Base-by-base conservation (phyloP, 1,139 yeast genomes). In the Candida sp. region DNA sequence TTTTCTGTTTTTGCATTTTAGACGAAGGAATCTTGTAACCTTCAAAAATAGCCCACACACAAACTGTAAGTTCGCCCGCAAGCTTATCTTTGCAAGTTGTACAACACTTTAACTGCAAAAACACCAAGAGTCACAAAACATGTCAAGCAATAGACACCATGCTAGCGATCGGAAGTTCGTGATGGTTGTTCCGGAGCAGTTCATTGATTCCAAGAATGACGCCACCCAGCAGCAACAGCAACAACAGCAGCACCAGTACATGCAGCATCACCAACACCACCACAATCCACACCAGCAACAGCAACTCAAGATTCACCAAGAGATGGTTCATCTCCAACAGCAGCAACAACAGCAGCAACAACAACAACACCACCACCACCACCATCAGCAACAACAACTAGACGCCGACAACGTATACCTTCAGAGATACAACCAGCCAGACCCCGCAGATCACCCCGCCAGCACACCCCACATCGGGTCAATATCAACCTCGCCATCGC, bases 381-480 rank as follows among this genome's bases (percentile, higher is more conserved):
- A 30, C 22, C 48, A 44, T 26, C 50, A 41, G 17, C 46, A 30
- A 28, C 48, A 44, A 8, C 52, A 42, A 17, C 12, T 38, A 26
- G 42, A 38, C 26, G 17, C 28, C n/a, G 26, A 26, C 11, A 38
- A 38, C 25, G 23, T 38, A 8, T 56, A 55, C 7, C 62, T 57
- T 32, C 63, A 52, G 27, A 57, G 55, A 30, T 63, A 52, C 12
- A 62, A 57, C 22, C 58, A 54, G 37, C 54, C 44, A 17, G 37
- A 57, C 51, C 27, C 55, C 17, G 2, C 17, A 2, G 17, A 17
- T 2, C 17, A 17, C 17, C 17, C 17, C 17, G 2, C 17, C 17
- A 17, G 17, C 17, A 17, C 17, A 17, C 17, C 17, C 17, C 17
- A 17, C 17, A 2, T 17, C 17, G 17, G 17, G 2, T 17, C 17